phyloP scores from a whole-genome alignment of 352 stramenopile genomes.

The Pythium aphanidermatum region DNA sequence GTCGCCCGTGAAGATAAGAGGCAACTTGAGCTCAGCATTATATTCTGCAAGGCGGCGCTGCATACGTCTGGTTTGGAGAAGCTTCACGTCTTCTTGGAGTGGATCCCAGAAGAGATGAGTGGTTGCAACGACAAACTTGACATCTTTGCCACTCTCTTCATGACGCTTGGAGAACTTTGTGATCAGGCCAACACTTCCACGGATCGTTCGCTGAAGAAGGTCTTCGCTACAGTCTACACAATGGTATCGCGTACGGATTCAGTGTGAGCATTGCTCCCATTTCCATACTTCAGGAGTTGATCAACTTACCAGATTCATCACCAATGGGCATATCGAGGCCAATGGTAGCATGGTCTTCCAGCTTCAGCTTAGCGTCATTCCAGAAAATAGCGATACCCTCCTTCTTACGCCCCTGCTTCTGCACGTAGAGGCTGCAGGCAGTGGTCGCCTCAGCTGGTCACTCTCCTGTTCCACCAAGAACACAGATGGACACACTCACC shows the following conservation, averaged over 20 bases:
- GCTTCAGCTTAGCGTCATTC: constrained; percentile 36
- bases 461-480: neutral
- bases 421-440: constrained; percentile 43
- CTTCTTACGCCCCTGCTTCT: constrained; percentile 56
- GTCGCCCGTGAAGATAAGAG: constrained; percentile 63
- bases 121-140: constrained; percentile 63
- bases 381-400: constrained; percentile 78
- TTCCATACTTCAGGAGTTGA: neutral
- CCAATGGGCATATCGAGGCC: constrained; percentile 43
- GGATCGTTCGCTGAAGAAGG: constrained; percentile 33
- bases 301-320: constrained; percentile 42
- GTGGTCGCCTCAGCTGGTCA: neutral
- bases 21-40: constrained; percentile 15
- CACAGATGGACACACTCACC: too few species aligned
- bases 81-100: constrained; percentile 75
- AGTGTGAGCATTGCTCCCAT: too few species aligned
- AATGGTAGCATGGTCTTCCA: constrained; percentile 36
- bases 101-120: constrained; percentile 86
- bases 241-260: too few species aligned
- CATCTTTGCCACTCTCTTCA: constrained; percentile 13
- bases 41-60: constrained; percentile 39
- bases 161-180: constrained; percentile 42
- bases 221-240: constrained; percentile 36
- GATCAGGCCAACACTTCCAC: constrained; percentile 56
- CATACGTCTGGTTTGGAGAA: constrained; percentile 62